phyloP scores from a whole-genome alignment of 306 rosid genomes.

The Cicer arietinum region DNA sequence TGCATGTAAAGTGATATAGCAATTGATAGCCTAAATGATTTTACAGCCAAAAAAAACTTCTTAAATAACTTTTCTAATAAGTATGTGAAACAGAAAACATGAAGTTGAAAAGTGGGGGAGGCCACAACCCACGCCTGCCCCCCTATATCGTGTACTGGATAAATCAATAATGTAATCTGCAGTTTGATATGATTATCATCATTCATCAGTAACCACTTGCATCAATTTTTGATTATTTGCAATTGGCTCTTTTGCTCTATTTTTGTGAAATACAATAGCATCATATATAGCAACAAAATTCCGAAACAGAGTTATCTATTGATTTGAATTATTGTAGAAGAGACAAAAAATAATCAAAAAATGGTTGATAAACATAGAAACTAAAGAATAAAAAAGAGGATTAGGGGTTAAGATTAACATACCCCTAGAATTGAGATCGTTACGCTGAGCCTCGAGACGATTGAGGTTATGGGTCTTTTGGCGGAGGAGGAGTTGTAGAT shows the following conservation, averaged over 20 bases:
- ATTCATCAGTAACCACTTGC: not conserved
- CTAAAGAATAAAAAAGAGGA: conserved; percentile 10
- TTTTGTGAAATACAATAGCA: too few species aligned
- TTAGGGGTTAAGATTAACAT: not conserved
- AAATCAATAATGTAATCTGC: not conserved
- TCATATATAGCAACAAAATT: not conserved
- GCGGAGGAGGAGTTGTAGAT: conserved; percentile 84
- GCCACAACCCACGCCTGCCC: not conserved
- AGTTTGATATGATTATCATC: not conserved
- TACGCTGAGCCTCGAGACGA: conserved; percentile 98
- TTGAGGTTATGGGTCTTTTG: conserved; percentile 92
- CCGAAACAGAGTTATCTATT: not conserved
- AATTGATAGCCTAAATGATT: not conserved
- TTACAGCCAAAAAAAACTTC: conserved; percentile 6
- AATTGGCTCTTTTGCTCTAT: too few species aligned
- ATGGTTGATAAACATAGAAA: not conserved
- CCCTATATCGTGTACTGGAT: not conserved
- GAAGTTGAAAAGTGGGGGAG: not conserved
- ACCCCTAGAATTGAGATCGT: conserved; percentile 93
- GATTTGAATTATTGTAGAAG: not conserved
- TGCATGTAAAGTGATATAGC: not conserved
- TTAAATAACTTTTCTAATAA: not conserved
- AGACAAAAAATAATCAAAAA: not conserved
- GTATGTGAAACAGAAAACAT: not conserved
- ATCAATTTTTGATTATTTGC: not conserved